Base-by-base conservation (phyloP, 169 alveolate genomes). In the Plasmodium adleri region DNA sequence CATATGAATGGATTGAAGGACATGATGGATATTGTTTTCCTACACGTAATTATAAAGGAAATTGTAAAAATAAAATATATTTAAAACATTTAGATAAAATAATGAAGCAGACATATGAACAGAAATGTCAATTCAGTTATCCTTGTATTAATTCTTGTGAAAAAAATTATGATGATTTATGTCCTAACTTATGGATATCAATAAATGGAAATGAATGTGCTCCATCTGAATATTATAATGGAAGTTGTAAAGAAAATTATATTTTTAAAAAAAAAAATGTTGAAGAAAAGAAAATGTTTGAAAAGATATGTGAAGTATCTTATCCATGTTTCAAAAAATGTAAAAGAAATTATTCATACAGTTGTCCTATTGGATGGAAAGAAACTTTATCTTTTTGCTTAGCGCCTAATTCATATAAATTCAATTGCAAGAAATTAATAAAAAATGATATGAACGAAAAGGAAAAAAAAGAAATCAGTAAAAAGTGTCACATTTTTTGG, bases 1-100 rank as follows among this genome's bases (percentile, higher is more conserved):
- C 96, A 22, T 75, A 86, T 3, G 94, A 94, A 63, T 94, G 96
- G 96, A 88, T 94, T 28, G 89, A 75, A 73, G 73, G 78, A 39
- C 28, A 63, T 28, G 54, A 90, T 71, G 90, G 72, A 26, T 83
- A 85, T n/a, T 85, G 88, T 87, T 56, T 86, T 13, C 78, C 92
- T 12, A 86, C 88, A 43, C 71, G 58, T 72, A 54, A 22, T 20
- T 86, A 86, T 24, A 49, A 72, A 2, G 92, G 92, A 59, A 86
- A 59, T 26, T 86, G 92, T 24, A 45, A 72, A 13, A 72, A 62
- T 60, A 86, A 50, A 72, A 47, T 86, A 17, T 62, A 72, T 64
- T 73, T 86, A 13, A 86, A 86, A 54, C 67, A 86, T 63, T 66
- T 72, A 9, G 88, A 86, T 60, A 66, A 72, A 66, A 58, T 45